Percentiles rank a stretch among this genome's conserved stretches.
Evolutionary conservation across 495 filamentous ascomycete genomes (phyloP).

Genomic region (Hypoxylon crocopeplum): DNA sequence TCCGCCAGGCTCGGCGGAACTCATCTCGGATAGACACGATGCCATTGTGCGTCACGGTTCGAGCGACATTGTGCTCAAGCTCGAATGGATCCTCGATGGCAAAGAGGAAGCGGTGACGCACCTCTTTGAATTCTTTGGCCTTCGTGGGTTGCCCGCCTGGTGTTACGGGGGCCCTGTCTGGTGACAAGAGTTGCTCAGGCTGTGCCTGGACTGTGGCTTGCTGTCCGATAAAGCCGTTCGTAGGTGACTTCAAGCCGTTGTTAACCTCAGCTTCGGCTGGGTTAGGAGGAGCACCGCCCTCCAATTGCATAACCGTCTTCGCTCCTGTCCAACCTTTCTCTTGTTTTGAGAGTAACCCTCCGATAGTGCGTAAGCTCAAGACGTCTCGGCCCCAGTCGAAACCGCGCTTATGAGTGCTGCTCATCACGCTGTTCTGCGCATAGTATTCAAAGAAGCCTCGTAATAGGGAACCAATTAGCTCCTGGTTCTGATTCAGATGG

Average conservation of each 20-base stretch:
- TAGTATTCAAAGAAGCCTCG: slow-evolving; percentile 85
- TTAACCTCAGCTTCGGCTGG: slow-evolving; percentile 22
- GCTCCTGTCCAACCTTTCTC: slow-evolving; percentile 81
- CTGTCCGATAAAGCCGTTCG: slow-evolving; percentile 1
- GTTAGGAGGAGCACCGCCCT: slow-evolving; percentile 22
- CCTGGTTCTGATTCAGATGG: slow-evolving; percentile 63
- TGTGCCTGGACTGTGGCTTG: slow-evolving; percentile 6
- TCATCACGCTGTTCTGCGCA: slow-evolving; percentile 58
- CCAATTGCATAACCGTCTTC: slow-evolving; percentile 56
- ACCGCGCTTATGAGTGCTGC: slow-evolving; percentile 46
- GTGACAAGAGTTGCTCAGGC: slow-evolving; percentile 3
- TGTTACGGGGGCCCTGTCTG: neutral
- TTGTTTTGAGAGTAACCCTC: slow-evolving; percentile 71
- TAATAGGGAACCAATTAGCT: slow-evolving; percentile 69
- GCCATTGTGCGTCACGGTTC: slow-evolving; percentile 78
- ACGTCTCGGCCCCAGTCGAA: slow-evolving; percentile 78
- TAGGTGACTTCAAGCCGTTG: slow-evolving; percentile 14
- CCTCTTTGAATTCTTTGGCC: slow-evolving; percentile 60
- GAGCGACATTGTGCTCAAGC: slow-evolving; percentile 78
- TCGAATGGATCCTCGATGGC: slow-evolving; percentile 91
- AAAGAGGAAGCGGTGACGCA: slow-evolving; percentile 80
- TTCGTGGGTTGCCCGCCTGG: slow-evolving; percentile 4
- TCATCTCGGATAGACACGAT: slow-evolving; percentile 80
- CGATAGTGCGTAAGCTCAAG: slow-evolving; percentile 71
- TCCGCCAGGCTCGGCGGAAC: slow-evolving; percentile 73